Evolutionary conservation across 306 rosid genomes (phyloP), one percentile per base, ranked within the genome.

Genomic region (Begonia peltatifolia): DNA sequence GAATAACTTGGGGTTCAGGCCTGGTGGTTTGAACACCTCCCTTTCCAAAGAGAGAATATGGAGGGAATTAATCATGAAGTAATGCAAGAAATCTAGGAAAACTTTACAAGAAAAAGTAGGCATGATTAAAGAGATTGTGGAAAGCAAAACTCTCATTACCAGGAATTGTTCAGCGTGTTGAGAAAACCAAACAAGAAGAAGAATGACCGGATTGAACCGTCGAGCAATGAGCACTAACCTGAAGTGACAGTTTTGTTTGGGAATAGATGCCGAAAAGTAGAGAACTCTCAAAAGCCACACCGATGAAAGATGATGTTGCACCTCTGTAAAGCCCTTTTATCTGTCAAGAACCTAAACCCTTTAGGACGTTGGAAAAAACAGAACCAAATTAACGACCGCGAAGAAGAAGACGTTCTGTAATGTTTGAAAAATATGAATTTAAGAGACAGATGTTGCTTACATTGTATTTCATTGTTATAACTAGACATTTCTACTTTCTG

Each of bases 251-350:
- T 68, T 90, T 90, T 62, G 77, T 78, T 70, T 75, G 95, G 61
- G 95, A 85, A 73, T 85, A 90, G 63, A 90, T 74, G 52, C 99
- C 95, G 58, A 90, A 90, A 65, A 79, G 72, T 23, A 90, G 82
- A 30, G 95, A 80, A 65, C 99, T 83, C 76, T 90, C 95, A 52
- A 85, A 79, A 73, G 95, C 80, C 71, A 90, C 68, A 74, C 97
- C 95, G 46, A 84, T 36, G 56, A 90, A 90, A 69, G 95, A 90
- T 53, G 99, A 71, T 25, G 94, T 85, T 42, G 99, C 94, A 59
- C 95, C 99, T 65, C 94, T 79, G 69, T 90, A 90, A 59, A 90
- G 87, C 70, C 99, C 95, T 71, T 68, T 83, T 58, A 86, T 63
- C 99, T 90, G 82, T 57, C 77, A 83, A 63, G 54, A 43, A 71